Evolutionary conservation across 2,329 filamentous ascomycete species (phyloP), one percentile per base, ranked within the genome.

Genomic region (Hymenotorrendiella dingleyae): DNA sequence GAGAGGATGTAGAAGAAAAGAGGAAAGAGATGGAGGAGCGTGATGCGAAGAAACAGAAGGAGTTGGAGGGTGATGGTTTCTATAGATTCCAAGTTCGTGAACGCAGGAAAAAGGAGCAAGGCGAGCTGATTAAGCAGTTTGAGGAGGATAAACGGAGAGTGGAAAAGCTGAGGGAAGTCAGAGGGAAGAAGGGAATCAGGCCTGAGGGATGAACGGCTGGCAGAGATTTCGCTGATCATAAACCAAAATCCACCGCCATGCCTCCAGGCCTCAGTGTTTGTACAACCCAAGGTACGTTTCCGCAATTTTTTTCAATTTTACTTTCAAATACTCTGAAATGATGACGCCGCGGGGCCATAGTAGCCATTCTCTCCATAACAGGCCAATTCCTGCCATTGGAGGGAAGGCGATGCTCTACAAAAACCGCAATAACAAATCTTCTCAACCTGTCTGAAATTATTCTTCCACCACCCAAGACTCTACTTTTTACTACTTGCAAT

Each of bases 51-150:
- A 80, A 75, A 68, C 75, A 73, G 59, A 71, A 75, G 48, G 78
- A 80, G 24, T 68, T 79, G 53, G 76, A 77, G 40, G 80, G 86
- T 62, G 75, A 76, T 45, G 80, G 86, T 60, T 93, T 94, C 63
- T 94, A 94, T 65, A 73, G 86, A 43, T 94, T 91, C 73, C 87
- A 94, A 73, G 74, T 77, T 56, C 69, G 87, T 36, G 85, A 94
- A 70, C 81, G 78, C 69, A 79, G 79, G 67, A 93, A 93, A 72
- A 78, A 80, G 57, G 75, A 80, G 56, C 84, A 88, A 63, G 71
- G 74, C 32, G 75, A 82, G 56, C 62, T 93, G 62, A 65, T 86
- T 53, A 80, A 71, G 66, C 72, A 73, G 58, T 94, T 93, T 62
- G 83, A 89, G 59, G 80, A 86, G 62, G 86, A 93, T 67, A 76